Evolutionary conservation across 106 monocot genomes (phyloP).

Genomic region (Dendrobium catenatum): DNA sequence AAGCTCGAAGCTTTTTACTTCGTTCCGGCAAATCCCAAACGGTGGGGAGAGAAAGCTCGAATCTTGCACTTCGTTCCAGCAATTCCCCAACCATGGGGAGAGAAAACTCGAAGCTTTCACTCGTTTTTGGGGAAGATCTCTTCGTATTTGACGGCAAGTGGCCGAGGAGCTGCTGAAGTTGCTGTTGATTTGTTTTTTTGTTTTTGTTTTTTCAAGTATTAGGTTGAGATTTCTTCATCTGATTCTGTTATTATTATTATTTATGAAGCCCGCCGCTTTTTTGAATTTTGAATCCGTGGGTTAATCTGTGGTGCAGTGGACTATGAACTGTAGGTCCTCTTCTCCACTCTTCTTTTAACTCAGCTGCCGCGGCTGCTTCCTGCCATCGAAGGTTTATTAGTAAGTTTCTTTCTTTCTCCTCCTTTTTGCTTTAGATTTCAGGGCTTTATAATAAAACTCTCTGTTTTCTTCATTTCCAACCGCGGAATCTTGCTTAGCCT

Average conservation of each 20-base stretch:
- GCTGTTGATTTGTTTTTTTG: neutral
- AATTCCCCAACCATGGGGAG: neutral
- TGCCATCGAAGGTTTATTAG: neutral
- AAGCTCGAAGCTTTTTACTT: too few relatives aligned
- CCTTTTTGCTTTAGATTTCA: neutral
- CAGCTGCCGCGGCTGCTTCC: neutral
- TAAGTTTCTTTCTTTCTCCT: neutral
- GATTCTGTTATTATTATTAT: neutral
- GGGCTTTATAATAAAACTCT: neutral
- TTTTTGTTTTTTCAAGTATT: neutral
- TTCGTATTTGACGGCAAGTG: neutral
- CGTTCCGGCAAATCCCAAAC: neutral
- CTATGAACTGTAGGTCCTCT: neutral
- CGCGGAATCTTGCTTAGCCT: neutral
- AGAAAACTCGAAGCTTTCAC: neutral
- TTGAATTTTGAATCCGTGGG: neutral
- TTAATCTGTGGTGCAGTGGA: neutral
- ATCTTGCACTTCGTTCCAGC: too few relatives aligned
- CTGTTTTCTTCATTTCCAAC: neutral
- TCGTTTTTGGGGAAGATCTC: neutral
- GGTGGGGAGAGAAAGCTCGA: neutral
- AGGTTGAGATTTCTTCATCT: neutral
- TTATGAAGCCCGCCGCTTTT: neutral
- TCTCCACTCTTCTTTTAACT: neutral
- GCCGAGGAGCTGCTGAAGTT: neutral